Evolutionary conservation across 2,329 filamentous ascomycete species (phyloP), one percentile per base, ranked within the genome.

Genomic region (Talaromyces sp.): DNA sequence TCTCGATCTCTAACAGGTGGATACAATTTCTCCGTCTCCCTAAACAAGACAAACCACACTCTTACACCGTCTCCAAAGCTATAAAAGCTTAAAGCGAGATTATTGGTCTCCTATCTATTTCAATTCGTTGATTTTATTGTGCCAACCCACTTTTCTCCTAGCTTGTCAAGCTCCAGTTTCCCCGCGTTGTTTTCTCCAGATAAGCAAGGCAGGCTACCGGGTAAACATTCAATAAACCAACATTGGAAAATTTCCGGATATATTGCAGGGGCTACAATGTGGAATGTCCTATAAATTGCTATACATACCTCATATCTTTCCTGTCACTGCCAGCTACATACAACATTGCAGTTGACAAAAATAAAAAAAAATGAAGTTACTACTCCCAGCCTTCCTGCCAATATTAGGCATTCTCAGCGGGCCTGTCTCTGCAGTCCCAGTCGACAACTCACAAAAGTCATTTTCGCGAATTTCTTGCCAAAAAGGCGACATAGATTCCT

Each of bases 381-480:
- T 10, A 47, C 23, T 27, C 10, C 8, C 33, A 36, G 9, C 23
- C 16, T 47, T 4, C n/a, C 9, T 47, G 18, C 44, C 44, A 47
- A 8, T 47, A 27, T 2, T 47, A 47, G 44, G 44, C 42, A 18
- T 47, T 27, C 10, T 27, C 8, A 23, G 44, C 2, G 2, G 8
- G 1, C 10, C 27, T 53, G 50, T 16, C 12, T 47, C 47, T 33
- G 44, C 56, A 31, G 50, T 50, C 3, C 56, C 56, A 23, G 51
- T 56, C n/a, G 54, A 2, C 5, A 36, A 23, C 12, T 30, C 50
- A 3, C 50, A 31, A 31, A 53, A 36, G 14, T 23, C 9, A 8
- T 10, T 30, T 16, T 61, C 62, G 18, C 66, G 68, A 16, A 59
- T 69, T 9, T 57, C 57, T 50, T 74, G 71, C 62, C 71, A 74